Percentiles rank a stretch among this genome's conserved stretches.
Evolutionary conservation across 73 alveolate genomes (phyloP).

Genomic region (Strombidium stylifer): DNA sequence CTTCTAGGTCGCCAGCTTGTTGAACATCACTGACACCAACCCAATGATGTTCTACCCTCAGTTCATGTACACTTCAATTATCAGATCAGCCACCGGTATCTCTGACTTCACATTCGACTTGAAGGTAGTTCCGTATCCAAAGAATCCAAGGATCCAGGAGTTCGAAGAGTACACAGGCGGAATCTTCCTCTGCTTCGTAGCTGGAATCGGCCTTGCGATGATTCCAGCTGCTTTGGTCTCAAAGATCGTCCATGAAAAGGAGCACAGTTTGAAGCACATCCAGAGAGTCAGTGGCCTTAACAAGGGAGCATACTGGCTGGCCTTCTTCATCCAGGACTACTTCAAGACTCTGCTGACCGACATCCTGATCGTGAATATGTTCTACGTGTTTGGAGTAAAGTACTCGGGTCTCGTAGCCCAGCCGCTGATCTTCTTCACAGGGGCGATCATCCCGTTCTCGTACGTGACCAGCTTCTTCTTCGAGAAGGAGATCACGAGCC

Average conservation of each 20-base stretch:
- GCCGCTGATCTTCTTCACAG: constrained; percentile 72
- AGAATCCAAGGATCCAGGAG: constrained; percentile 45
- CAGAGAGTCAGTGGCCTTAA: constrained; percentile 90
- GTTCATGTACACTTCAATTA: constrained; percentile 44
- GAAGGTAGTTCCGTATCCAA: constrained; percentile 35
- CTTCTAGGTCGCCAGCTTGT: constrained; percentile 24
- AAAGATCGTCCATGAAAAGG: constrained; percentile 87
- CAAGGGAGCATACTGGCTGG: constrained; percentile 89
- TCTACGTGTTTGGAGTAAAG: constrained; percentile 43
- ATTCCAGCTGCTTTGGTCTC: constrained; percentile 89
- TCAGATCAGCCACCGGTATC: constrained; percentile 20
- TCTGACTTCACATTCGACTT: constrained; percentile 2
- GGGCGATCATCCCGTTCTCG: constrained; percentile 90
- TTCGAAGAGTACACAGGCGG: constrained; percentile 59
- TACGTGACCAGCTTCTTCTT: constrained; percentile 75
- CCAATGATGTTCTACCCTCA: constrained; percentile 41
- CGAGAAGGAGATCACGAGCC: constrained; percentile 60
- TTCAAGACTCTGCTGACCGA: constrained; percentile 77
- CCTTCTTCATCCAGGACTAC: constrained; percentile 88
- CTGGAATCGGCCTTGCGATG: constrained; percentile 92
- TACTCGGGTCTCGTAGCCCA: no score
- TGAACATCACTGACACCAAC: constrained; percentile 50
- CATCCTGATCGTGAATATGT: constrained; percentile 60
- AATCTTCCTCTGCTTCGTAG: constrained; percentile 58
- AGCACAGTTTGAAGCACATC: constrained; percentile 88